These are phyloP conservation scores for Colletotrichum eleusines DNA, from an alignment of 2,329 filamentous ascomycete genomes.

Conservation along the genomic window DNA sequence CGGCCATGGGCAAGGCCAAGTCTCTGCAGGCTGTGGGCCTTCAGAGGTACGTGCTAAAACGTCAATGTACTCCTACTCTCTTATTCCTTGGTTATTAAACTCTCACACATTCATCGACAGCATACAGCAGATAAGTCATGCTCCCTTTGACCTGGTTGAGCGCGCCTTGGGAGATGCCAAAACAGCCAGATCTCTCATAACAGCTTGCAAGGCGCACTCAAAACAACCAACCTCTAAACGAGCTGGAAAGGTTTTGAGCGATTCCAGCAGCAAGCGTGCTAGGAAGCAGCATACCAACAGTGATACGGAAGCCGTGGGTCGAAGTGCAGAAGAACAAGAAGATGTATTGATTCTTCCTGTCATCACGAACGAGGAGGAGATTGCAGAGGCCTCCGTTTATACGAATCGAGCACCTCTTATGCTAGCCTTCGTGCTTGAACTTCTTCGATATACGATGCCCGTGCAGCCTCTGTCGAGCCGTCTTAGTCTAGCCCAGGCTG, in stretches of 20 bases:
- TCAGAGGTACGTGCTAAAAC: conserved; percentile 60
- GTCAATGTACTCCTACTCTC: not conserved
- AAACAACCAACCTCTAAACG: conserved; percentile 49
- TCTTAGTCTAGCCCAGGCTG: conserved; percentile 84
- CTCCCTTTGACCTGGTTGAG: conserved; percentile 58
- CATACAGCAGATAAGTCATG: conserved; percentile 67
- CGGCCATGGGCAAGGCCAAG: conserved; percentile 70
- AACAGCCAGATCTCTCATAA: conserved; percentile 63
- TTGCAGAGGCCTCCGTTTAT: conserved; percentile 69
- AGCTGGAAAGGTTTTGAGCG: not conserved
- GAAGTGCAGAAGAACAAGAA: conserved; percentile 68
- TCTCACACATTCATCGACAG: conserved; percentile 49
- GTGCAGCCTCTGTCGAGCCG: conserved; percentile 87
- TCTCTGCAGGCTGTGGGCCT: conserved; percentile 67
- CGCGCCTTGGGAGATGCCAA: conserved; percentile 62
- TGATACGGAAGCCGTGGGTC: conserved; percentile 39
- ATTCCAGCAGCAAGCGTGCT: conserved; percentile 44
- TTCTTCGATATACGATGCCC: conserved; percentile 85
- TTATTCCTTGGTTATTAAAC: not conserved
- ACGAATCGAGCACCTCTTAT: conserved; percentile 88
- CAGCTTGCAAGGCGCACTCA: conserved; percentile 65
- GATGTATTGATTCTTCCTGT: conserved; percentile 71
- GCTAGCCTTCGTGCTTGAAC: conserved; percentile 80
- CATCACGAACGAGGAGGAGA: conserved; percentile 67
- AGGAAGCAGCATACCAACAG: conserved; percentile 21